Base-by-base conservation (phyloP, 129 eudicot species). In the Rutidosis leptorrhynchoides region DNA sequence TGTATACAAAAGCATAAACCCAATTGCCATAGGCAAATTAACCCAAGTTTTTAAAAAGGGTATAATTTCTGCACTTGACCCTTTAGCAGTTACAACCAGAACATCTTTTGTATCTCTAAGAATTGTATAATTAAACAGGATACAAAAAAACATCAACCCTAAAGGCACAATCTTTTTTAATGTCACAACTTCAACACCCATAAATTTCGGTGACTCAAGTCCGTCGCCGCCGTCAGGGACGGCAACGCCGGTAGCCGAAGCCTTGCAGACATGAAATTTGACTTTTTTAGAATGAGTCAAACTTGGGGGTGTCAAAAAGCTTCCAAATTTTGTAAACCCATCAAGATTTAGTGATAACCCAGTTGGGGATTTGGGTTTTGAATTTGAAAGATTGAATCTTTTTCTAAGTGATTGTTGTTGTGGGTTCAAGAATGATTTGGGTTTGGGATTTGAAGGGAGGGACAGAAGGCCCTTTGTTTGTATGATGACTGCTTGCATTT, bases 1-100 rank as follows among this genome's bases (percentile, higher is more conserved):
- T 6, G 99, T 84, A 58, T 94, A 94, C 73, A 89, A 68, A 2
- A 94, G 45, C 99, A 94, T 94, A 66, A 94, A 94, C 77, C 99
- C 99, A 72, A 94, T 63, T 74, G 99, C 99, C 99, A 94, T 94
- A 6, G 99, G 99, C 83, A 94, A 83, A 86, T 94, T 89, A 46
- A 94, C 99, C 99, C 99, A 89, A 43, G 99, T 94, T 78, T 94
- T 94, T 77, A 94, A 72, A 74, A 94, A 94, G 27, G 99, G 99
- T 23, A 94, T 94, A 54, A 94, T 94, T 76, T 94, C 99, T 70
- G 99, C 99, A 75, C 99, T 94, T 16, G 99, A 94, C 71, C 99
- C 97, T 45, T 84, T 75, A 1, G 99, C 99, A n/a, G 99, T 94
- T 28, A 94, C 99, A 30, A 94, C 99, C 67, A 94, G 71, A 9